Evolutionary conservation across 768 basidiomycete species (phyloP).

Genomic region (Mycena venus): DNA sequence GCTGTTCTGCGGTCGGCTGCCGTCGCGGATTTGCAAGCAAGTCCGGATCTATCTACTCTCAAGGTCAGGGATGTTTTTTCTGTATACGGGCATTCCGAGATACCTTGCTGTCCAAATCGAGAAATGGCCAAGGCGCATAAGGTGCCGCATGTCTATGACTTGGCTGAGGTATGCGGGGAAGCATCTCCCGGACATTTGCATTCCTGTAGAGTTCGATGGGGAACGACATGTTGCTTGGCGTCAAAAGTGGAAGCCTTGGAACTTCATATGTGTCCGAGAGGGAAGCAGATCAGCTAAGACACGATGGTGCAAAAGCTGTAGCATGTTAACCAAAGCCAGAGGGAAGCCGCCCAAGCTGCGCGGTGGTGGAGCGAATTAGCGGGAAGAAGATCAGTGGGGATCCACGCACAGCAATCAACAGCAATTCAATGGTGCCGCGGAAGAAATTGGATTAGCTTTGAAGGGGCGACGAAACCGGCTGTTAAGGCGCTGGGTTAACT

Average conservation of each 20-base stretch:
- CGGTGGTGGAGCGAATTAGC: background rate
- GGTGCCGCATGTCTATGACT: slow-evolving; percentile 52
- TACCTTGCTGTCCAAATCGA: slow-evolving; percentile 50
- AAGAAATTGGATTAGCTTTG: background rate
- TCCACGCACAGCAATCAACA: background rate
- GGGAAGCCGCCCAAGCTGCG: background rate
- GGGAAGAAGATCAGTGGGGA: slow-evolving; percentile 5
- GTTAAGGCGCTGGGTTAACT: too few relatives aligned
- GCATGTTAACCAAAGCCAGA: background rate
- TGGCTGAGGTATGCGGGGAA: slow-evolving; percentile 36
- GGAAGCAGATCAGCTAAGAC: slow-evolving; percentile 9
- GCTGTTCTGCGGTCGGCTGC: background rate
- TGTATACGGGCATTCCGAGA: background rate
- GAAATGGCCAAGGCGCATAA: slow-evolving; percentile 58
- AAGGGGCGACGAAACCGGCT: background rate
- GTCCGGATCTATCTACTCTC: slow-evolving; percentile 32
- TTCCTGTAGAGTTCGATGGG: slow-evolving; percentile 24
- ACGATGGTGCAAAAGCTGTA: slow-evolving; percentile 10
- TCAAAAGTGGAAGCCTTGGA: background rate
- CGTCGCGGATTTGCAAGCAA: slow-evolving; percentile 29
- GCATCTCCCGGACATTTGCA: slow-evolving; percentile 24
- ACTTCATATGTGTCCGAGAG: background rate
- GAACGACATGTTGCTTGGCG: slow-evolving; percentile 3
- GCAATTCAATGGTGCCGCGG: background rate
- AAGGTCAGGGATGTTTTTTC: background rate